A percentile compares a stretch with the other conserved stretches of the same genome.
Evolutionary conservation across 176 grass and related monocot species (phyloP).

Genomic region (Oryza rufipogon): DNA sequence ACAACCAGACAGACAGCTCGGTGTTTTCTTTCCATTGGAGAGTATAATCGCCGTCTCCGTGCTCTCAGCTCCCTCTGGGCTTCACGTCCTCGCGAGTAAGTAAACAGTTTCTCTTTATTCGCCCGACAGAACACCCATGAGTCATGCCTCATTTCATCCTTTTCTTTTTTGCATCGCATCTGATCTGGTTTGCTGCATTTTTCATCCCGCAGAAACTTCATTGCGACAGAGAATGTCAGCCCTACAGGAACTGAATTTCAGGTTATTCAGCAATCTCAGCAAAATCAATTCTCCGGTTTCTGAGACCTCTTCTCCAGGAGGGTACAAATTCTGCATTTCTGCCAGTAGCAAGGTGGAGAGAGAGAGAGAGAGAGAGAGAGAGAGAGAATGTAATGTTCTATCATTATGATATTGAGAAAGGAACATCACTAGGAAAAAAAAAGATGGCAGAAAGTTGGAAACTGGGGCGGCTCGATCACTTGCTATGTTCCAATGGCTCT

Average conservation of each 20-base stretch:
- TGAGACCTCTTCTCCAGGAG: conserved; percentile 28
- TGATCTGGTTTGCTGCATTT: background rate
- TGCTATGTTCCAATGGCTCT: conserved; percentile 50
- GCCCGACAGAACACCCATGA: background rate
- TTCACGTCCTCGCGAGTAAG: conserved; percentile 79
- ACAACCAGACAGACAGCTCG: conserved; percentile 71
- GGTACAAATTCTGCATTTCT: conserved; percentile 42
- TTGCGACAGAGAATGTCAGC: conserved; percentile 45
- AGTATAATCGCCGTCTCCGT: conserved; percentile 83
- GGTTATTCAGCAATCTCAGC: conserved; percentile 44
- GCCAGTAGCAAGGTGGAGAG: background rate
- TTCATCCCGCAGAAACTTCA: conserved; percentile 37
- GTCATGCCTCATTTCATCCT: background rate
- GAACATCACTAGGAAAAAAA: conserved; percentile 31
- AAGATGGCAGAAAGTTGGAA: conserved; percentile 14
- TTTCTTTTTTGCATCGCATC: background rate
- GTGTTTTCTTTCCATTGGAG: conserved; percentile 79
- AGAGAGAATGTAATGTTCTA: conserved; percentile 35
- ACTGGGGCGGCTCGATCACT: conserved; percentile 31
- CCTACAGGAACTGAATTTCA: conserved; percentile 56
- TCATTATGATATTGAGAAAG: conserved; percentile 41
- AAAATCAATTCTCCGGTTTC: conserved; percentile 56
- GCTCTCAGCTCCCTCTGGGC: conserved; percentile 91
- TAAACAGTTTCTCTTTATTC: background rate
- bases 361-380: background rate